Evolutionary conservation across 1,284 basidiomycete genomes (phyloP), one percentile per base, ranked within the genome.

Genomic region (Cryptococcus sp.): DNA sequence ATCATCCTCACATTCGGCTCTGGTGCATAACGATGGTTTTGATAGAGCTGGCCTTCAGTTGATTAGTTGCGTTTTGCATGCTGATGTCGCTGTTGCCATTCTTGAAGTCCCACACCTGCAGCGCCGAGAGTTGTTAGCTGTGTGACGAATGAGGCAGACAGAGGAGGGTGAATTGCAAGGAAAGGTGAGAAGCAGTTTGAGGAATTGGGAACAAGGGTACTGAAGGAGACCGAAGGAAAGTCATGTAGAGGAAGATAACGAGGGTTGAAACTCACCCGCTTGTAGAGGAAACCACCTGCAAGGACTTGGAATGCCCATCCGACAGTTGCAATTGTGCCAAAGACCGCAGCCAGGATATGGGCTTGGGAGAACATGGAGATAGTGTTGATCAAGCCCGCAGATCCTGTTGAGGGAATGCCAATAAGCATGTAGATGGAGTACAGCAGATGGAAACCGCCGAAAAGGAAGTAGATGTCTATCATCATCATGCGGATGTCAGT

Each of bases 321-420:
- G 34, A 87, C 82, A 8, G 89, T 92, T 3, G 93, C 84, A 48
- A 99, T 77, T 15, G 86, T 81, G 46, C 89, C 87, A 52, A 97
- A 82, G 50, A 93, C 82, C 50, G 85, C 92, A 19, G 91, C 87
- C 22, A 86, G 85, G 77, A 89, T 80, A 48, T 75, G 69, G 11
- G 74, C 74, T 54, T 70, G 68, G 3, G 82, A 81, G 73, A 86
- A 91, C 81, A 87, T 86, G 61, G 86, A 81, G 65, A 96, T 90
- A 37, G 88, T 95, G 77, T 93, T 91, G 72, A 98, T 91, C 47
- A 99, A 82, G n/a, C 96, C 95, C 13, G 91, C 93, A 41, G 91
- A 91, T 25, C 95, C 95, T 44, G 94, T 96, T 58, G 89, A 76
- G 23, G 89, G 90, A 63, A 92, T 87, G 61, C 91, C 91, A 69